Evolutionary conservation across 1,284 basidiomycete species (phyloP).

Genomic region (Cryptococcus amylolentus): DNA sequence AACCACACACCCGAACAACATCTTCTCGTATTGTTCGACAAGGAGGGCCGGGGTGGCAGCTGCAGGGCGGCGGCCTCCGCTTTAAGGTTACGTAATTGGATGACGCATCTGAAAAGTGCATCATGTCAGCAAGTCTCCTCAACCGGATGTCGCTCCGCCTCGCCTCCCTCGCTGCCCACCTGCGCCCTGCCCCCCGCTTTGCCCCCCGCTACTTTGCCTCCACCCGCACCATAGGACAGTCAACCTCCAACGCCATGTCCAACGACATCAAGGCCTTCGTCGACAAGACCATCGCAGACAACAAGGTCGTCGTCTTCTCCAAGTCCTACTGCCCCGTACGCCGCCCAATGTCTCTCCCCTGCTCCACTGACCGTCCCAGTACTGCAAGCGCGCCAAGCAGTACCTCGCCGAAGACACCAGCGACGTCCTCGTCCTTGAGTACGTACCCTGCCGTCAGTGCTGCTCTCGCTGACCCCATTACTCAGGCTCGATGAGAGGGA

Average conservation of each 20-base stretch:
- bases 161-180: slow-evolving; percentile 18
- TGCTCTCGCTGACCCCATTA: slow-evolving; percentile 8
- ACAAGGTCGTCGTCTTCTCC: slow-evolving; percentile 47
- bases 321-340: slow-evolving; percentile 50
- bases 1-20: too few relatives aligned
- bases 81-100: too few relatives aligned
- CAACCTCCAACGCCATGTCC: slow-evolving; percentile 34
- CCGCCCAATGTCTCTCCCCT: background rate
- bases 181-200: background rate
- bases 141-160: slow-evolving; percentile 15
- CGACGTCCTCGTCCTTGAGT: slow-evolving; percentile 44
- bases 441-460: slow-evolving; percentile 5
- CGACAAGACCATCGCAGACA: slow-evolving; percentile 43
- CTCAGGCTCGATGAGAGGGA: slow-evolving; percentile 45
- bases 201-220: background rate
- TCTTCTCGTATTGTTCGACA: too few relatives aligned
- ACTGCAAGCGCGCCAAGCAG: slow-evolving; percentile 44
- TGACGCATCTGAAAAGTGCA: too few relatives aligned
- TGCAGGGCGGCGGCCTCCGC: too few relatives aligned
- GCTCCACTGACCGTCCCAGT: slow-evolving; percentile 20
- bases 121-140: background rate
- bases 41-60: too few relatives aligned
- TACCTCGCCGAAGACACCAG: slow-evolving; percentile 31
- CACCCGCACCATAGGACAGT: slow-evolving; percentile 45
- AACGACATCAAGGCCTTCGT: slow-evolving; percentile 40